These are phyloP conservation scores for Candida corydali DNA, from an alignment of 805 yeast genomes.

Conservation along the genomic window DNA sequence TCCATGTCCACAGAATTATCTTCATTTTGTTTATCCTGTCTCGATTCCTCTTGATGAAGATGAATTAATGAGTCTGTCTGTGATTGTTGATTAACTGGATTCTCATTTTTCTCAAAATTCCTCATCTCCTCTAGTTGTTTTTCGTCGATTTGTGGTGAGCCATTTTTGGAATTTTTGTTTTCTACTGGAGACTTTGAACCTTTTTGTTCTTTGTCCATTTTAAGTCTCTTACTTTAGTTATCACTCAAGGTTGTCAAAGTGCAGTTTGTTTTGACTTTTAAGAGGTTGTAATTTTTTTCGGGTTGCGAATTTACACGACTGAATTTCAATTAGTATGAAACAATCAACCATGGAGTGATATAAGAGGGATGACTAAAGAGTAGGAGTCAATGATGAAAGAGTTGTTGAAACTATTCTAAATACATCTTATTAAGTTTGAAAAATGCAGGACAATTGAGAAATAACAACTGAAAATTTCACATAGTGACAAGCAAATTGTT, in stretches of 20 bases:
- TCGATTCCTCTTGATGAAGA: conserved; percentile 1
- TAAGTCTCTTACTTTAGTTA: too few species aligned
- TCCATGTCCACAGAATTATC: background rate
- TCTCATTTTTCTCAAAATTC: background rate
- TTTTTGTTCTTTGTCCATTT: background rate
- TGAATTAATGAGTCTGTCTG: conserved; percentile 1
- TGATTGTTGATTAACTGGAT: background rate
- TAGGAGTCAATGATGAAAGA: too few species aligned
- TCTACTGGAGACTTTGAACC: background rate
- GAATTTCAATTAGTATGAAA: too few species aligned
- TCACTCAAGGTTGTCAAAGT: too few species aligned
- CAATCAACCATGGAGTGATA: too few species aligned
- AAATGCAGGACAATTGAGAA: too few species aligned
- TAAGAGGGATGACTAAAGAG: too few species aligned
- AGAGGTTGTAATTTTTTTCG: background rate
- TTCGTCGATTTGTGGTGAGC: background rate
- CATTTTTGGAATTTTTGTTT: background rate
- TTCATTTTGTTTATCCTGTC: background rate
- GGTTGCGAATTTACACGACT: background rate
- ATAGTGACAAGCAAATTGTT: too few species aligned
- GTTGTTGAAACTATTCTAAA: too few species aligned
- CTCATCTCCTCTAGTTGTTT: conserved; percentile 3
- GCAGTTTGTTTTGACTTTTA: background rate
- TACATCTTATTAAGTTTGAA: too few species aligned
- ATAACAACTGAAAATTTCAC: too few species aligned